Evolutionary conservation across 75 land plant species (phyloP).

Genomic region (Isoetes taiwanensis): DNA sequence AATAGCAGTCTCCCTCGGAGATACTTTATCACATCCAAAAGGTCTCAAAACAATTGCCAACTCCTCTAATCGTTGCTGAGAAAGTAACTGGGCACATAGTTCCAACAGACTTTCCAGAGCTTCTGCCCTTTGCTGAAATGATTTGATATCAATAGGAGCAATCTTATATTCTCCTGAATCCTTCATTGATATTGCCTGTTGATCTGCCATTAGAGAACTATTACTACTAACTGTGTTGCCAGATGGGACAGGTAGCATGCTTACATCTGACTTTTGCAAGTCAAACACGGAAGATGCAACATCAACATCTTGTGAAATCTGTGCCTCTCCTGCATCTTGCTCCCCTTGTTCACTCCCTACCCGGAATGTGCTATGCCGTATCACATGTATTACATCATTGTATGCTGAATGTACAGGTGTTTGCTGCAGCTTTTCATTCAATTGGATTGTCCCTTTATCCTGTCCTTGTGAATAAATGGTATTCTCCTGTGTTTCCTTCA

Average conservation of each 20-base stretch:
- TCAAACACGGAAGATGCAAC: neutral
- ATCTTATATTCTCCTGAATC: too few species aligned
- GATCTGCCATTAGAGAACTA: too few species aligned
- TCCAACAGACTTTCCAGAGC: conserved; percentile 43
- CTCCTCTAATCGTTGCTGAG: conserved; percentile 35
- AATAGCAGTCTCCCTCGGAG: conserved; percentile 44
- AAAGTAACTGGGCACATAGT: conserved; percentile 29
- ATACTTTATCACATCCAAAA: conserved; percentile 31
- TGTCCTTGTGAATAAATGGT: too few species aligned
- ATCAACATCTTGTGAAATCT: neutral
- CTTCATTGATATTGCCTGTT: too few species aligned
- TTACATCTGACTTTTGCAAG: neutral
- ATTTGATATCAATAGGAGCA: neutral
- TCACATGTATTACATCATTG: conserved; percentile 18
- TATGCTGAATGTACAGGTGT: neutral
- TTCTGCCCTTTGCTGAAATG: conserved; percentile 31
- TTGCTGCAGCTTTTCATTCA: conserved; percentile 8
- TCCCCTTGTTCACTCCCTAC: conserved; percentile 6
- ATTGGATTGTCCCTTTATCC: conserved; percentile 49
- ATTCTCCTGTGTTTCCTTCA: too few species aligned
- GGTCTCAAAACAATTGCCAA: conserved; percentile 30
- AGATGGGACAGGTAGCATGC: neutral
- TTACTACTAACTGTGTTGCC: neutral
- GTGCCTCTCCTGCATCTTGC: too few species aligned
- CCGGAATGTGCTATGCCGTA: conserved; percentile 27